phyloP scores from a whole-genome alignment of 495 filamentous ascomycete genomes.

The Trichocladium antarcticum region DNA sequence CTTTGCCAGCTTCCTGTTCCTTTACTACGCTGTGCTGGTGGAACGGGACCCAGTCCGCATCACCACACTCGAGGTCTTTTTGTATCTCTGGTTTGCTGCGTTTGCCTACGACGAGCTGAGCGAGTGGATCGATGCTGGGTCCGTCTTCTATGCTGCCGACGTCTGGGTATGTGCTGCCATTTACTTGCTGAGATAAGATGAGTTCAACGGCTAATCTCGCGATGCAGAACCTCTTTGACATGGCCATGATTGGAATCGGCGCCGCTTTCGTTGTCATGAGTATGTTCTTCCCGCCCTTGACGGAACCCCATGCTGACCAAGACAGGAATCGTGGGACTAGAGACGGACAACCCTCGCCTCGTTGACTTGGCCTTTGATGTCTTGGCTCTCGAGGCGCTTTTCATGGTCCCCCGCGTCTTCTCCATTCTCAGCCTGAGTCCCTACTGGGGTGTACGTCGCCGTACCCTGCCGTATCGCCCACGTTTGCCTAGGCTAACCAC shows the following conservation, averaged over 20 bases:
- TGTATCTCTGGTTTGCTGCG: conserved; percentile 64
- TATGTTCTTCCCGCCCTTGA: conserved; percentile 34
- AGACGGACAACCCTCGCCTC: conserved; percentile 46
- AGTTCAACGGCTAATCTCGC: background rate
- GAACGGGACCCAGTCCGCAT: conserved; percentile 40
- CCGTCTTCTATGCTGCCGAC: conserved; percentile 73
- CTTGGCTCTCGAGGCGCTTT: conserved; percentile 75
- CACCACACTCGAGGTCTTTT: conserved; percentile 40
- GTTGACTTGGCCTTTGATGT: conserved; percentile 79
- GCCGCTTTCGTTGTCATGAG: conserved; percentile 57
- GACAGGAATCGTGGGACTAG: conserved; percentile 62
- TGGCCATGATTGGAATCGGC: conserved; percentile 78
- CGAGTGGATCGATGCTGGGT: conserved; percentile 71
- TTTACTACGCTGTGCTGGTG: conserved; percentile 80
- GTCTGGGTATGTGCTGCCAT: conserved; percentile 48
- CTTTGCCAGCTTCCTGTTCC: conserved; percentile 64
- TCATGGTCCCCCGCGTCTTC: conserved; percentile 83
- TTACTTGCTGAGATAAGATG: background rate
- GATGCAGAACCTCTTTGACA: conserved; percentile 59
- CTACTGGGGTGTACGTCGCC: conserved; percentile 58
- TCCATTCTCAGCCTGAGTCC: conserved; percentile 79
- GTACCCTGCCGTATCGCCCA: background rate
- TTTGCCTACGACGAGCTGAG: conserved; percentile 83
- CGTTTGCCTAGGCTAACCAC: background rate
- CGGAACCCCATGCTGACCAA: background rate